Evolutionary conservation across 1,284 basidiomycete genomes (phyloP), one percentile per base, ranked within the genome.

Genomic region (Tilletia setariae): DNA sequence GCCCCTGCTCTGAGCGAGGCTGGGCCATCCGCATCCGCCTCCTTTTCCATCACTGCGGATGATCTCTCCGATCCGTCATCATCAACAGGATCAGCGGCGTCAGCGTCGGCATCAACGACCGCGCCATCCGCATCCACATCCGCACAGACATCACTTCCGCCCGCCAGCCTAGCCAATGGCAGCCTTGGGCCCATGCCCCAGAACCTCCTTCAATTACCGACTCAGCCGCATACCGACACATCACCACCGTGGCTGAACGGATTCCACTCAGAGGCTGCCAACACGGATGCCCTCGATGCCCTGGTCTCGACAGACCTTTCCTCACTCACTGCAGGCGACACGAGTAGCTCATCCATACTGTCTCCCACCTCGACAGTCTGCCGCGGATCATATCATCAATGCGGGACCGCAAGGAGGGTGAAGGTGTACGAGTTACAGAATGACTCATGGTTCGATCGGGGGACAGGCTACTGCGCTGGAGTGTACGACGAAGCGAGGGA

Each of bases 401-500:
- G 80, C 64, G 80, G 80, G 28, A 79, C 79, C 2, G 80, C 79
- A 13, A 71, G 80, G 19, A 69, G 80, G 2, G 80, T 82, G 65
- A 82, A 82, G 61, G 75, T 82, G 32, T 82, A 82, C 69, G 77
- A 77, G 67, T 73, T 82, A 42, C 71, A 79, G 66, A 76, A 74
- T 44, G 79, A 82, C 32, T 76, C 70, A 7, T 82, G 80, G 80
- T 71, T 71, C 61, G 80, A 82, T 65, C 68, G 76, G 21, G 80
- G 80, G 30, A 82, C 80, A 9, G 80, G 80, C 43, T 82, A 79
- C 64, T 82, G 80, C 61, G 80, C 79, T 0, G 79, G 80, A 43
- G 80, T 82, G 40, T 82, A 82, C 66, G 77, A 82, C 64, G 79
- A 82, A 64, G 71, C 66, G 3, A 70, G 72, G 21, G 80, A 81